Evolutionary conservation across 148 eudicot species (phyloP).

Genomic region (Rhododendron molle): DNA sequence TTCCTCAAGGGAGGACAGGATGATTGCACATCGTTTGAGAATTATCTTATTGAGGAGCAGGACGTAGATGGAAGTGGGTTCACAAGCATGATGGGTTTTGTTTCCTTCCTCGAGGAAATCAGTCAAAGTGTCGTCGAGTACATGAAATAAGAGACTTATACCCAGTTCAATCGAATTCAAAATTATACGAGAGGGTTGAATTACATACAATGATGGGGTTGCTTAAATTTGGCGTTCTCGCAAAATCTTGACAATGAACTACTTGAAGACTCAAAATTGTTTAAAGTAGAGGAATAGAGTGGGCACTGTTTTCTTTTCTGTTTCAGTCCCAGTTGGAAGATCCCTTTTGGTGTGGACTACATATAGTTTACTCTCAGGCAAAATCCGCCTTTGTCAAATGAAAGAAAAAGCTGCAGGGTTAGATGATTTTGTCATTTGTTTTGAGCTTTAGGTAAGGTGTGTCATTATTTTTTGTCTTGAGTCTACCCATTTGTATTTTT

Average conservation of each 20-base stretch:
- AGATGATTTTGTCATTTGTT: background rate
- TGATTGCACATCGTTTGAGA: slow-evolving; percentile 84
- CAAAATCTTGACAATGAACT: background rate
- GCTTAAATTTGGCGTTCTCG: background rate
- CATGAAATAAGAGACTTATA: slow-evolving; percentile 37
- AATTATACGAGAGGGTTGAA: background rate
- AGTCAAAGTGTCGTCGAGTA: slow-evolving; percentile 65
- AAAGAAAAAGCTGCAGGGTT: background rate
- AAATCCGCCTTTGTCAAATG: background rate
- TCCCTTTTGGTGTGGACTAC: background rate
- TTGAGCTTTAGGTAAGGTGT: background rate
- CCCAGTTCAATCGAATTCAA: background rate
- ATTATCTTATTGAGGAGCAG: slow-evolving; percentile 92
- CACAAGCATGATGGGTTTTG: slow-evolving; percentile 82
- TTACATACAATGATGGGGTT: background rate
- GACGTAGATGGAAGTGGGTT: slow-evolving; percentile 87
- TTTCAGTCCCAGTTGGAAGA: background rate
- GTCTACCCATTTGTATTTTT: background rate
- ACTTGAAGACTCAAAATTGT: background rate
- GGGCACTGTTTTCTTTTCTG: background rate
- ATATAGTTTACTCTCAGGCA: background rate
- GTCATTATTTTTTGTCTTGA: background rate
- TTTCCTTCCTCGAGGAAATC: slow-evolving; percentile 93
- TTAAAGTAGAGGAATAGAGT: background rate
- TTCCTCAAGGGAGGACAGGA: slow-evolving; percentile 88